Base-by-base conservation (phyloP, 495 filamentous ascomycete genomes). In the Penicillium cosmopolitanum region DNA sequence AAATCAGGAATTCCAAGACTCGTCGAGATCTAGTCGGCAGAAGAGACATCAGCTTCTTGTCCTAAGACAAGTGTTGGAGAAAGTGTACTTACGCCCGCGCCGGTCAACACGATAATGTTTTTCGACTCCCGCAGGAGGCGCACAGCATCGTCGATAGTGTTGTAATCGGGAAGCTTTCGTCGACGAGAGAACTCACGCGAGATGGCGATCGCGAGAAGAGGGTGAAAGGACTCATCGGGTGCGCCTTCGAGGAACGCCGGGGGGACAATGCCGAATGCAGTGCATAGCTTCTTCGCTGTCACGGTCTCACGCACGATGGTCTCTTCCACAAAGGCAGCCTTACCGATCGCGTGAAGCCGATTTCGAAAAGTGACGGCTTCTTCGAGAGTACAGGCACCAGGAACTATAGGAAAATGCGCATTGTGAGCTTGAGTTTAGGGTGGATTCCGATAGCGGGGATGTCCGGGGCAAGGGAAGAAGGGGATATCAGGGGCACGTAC, bases 31-130 rank as follows among this genome's bases (percentile, higher is more conserved):
- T 88, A 58, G 28, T 23, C 2, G 53, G 10, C 8, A 44, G 47
- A 28, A 40, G 11, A 31, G 50, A 16, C 4, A 19, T 50, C 35
- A 44, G 21, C 4, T n/a, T 23, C 21, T 16, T 0, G 6, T 50
- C 16, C 21, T 15, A 44, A 52, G 11, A 10, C 16, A 25, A 46
- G 28, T n/a, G 31, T 40, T 6, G 19, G 10, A 9, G 9, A 9
- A 46, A 46, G 13, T 52, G 53, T 12, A 73, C 75, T 55, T 77
- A 89, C 87, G 42, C 95, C 95, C 21, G 95, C 95, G 60, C 95
- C 95, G 7, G 95, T 98, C 46, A 98, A 81, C 38, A 98, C 91
- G 58, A 98, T 86, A 67, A 98, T 92, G 67, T 96, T 96, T 59
- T 85, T 81, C 10, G 87, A 83, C 65, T 84, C 81, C 60, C 87